Percentiles rank a stretch among this genome's conserved stretches.
Evolutionary conservation across 106 monocot species (phyloP).

Genomic region (Dendrobium chrysotoxum): DNA sequence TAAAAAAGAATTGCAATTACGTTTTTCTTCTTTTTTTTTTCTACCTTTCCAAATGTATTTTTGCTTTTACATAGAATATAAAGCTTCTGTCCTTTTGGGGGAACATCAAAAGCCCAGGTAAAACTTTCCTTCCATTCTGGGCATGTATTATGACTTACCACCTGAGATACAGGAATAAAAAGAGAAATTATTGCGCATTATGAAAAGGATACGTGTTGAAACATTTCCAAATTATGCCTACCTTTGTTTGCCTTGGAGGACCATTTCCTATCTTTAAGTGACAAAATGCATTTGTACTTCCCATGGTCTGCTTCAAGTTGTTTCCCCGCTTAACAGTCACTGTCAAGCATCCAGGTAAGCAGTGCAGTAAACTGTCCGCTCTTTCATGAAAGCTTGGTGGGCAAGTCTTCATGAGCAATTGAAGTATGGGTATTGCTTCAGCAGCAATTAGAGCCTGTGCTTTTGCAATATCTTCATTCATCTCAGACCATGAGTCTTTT

Average conservation of each 20-base stretch:
- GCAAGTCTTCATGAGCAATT: slow-evolving; percentile 76
- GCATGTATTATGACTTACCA: slow-evolving; percentile 49
- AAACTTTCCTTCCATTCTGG: slow-evolving; percentile 89
- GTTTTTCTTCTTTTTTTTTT: not conserved
- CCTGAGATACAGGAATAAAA: slow-evolving; percentile 24
- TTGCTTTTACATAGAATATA: slow-evolving; percentile 83
- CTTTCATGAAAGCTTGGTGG: slow-evolving; percentile 88
- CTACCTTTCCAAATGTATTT: slow-evolving; percentile 83
- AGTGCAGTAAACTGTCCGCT: slow-evolving; percentile 70
- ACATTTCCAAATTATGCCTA: slow-evolving; percentile 14
- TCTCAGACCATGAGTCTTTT: slow-evolving; percentile 78
- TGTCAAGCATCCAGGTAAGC: slow-evolving; percentile 77
- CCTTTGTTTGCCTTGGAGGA: slow-evolving; percentile 72
- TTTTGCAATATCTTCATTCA: slow-evolving; percentile 70
- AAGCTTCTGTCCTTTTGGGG: slow-evolving; percentile 85
- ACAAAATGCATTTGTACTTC: slow-evolving; percentile 82
- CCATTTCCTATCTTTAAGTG: slow-evolving; percentile 73
- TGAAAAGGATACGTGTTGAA: not conserved
- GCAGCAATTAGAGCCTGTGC: slow-evolving; percentile 71
- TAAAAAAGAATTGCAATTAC: not conserved
- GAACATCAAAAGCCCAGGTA: slow-evolving; percentile 80
- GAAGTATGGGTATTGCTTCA: slow-evolving; percentile 78
- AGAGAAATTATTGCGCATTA: slow-evolving; percentile 1
- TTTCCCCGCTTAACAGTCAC: slow-evolving; percentile 79
- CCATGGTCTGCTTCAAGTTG: slow-evolving; percentile 93